A percentile compares a stretch with the other conserved stretches of the same genome.
Conservation (phyloP, 257 asterid genomes). For the Lantana camara region DNA sequence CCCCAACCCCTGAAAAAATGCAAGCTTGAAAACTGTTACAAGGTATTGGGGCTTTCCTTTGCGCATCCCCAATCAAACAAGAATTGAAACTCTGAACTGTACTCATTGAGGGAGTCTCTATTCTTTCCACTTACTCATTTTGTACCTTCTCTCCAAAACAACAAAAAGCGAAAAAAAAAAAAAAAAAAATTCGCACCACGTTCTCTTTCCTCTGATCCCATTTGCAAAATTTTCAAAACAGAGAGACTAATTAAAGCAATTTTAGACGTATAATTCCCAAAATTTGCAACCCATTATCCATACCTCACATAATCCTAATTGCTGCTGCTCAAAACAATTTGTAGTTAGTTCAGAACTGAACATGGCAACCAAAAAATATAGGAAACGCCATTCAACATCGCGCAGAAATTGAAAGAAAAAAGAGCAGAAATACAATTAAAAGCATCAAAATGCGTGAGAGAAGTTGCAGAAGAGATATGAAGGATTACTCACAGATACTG, state of each 20-base stretch:
- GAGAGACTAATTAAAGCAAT: background rate
- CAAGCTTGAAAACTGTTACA: background rate
- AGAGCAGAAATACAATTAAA: background rate
- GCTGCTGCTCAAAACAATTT: too few relatives aligned
- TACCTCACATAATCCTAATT: background rate
- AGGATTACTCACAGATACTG: too few relatives aligned
- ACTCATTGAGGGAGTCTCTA: background rate
- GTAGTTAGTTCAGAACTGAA: background rate
- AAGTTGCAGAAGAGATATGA: too few relatives aligned
- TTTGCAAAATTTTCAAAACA: slow-evolving; percentile 3
- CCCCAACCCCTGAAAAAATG: slow-evolving; percentile 1
- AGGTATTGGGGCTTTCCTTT: background rate
- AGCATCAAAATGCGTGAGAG: too few relatives aligned
- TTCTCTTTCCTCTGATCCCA: background rate
- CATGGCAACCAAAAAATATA: background rate
- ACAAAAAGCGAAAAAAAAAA: background rate
- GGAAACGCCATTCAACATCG: background rate
- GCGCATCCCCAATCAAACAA: slow-evolving; percentile 11
- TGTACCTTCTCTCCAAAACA: background rate
- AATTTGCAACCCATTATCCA: background rate
- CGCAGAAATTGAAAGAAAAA: too few relatives aligned
- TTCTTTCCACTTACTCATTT: background rate
- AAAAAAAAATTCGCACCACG: background rate
- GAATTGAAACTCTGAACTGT: background rate
- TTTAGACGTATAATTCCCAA: background rate